Evolutionary conservation across 768 basidiomycete genomes (phyloP), one percentile per base, ranked within the genome.

Genomic region (Porphyrellus cyaneotinctus): DNA sequence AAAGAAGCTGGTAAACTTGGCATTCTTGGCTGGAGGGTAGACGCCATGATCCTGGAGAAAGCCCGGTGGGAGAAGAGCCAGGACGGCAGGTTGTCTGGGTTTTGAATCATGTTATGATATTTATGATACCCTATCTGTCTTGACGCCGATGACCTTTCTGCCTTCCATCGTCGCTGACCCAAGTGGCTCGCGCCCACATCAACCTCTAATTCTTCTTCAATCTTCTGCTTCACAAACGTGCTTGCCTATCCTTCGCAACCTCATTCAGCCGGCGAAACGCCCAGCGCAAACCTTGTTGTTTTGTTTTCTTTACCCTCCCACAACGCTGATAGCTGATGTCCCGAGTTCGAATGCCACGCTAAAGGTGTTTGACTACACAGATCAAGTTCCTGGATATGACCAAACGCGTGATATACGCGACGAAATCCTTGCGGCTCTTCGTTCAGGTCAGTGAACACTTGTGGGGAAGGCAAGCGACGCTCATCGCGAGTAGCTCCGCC

Each of bases 191-290:
- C 63, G 52, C 28, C 66, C 65, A 26, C 65, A 68, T 31, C 68
- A 80, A 32, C 74, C 81, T 24, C 62, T 85, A 22, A 60, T 86
- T 20, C 52, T 86, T 24, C 63, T 85, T 14, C 81, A 86, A 56
- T 85, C 85, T 7, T 83, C 84, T 43, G 50, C 71, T 44, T 75
- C 80, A 2, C 84, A 85, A 61, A 81, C 80, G 12, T 70, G 75
- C 54, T 56, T 87, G 38, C 80, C 84, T 11, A 61, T 87, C 30
- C 71, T 87, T 13, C 76, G 77, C 30, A 72, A 70, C 42, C 49
- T 85, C 20, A 61, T 83, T 52, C 63, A 46, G 57, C 67, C 47
- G 31, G 57, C 53, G 51, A 58, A 61, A 52, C 39, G 47, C 31
- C 58, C 58, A 15, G 39, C 43, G 23, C 53, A 58, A 48, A 67